These are phyloP conservation scores for Acer yangbiense DNA, from an alignment of 345 rosid species.

Conservation along the genomic window DNA sequence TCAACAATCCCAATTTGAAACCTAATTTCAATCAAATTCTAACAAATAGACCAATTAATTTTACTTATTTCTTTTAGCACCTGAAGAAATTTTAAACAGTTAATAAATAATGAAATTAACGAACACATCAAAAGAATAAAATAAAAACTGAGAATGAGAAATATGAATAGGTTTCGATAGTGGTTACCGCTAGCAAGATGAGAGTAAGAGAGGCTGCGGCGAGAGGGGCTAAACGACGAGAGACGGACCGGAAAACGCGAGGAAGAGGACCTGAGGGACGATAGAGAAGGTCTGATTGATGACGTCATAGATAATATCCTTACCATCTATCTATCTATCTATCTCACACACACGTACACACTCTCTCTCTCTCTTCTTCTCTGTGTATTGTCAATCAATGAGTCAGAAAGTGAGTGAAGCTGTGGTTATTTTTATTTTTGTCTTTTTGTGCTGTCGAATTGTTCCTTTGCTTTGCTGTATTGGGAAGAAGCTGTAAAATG, in stretches of 20 bases:
- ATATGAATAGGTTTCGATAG: not conserved
- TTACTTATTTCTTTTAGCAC: not conserved
- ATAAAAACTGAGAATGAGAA: too few species aligned
- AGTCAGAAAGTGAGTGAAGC: conserved; percentile 6
- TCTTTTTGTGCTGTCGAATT: not conserved
- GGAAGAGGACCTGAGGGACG: conserved; percentile 46
- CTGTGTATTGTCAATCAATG: not conserved
- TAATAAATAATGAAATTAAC: not conserved
- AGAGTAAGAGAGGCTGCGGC: conserved; percentile 47
- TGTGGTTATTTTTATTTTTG: not conserved
- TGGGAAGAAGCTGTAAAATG: too few species aligned
- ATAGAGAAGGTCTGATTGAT: conserved; percentile 69
- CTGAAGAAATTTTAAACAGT: not conserved
- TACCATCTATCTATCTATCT: conserved; percentile 35
- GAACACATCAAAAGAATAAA: too few species aligned
- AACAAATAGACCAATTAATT: too few species aligned
- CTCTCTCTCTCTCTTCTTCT: not conserved
- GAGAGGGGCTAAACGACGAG: conserved; percentile 40
- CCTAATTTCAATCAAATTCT: conserved; percentile 1
- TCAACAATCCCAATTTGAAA: not conserved
- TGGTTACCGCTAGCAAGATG: conserved; percentile 51
- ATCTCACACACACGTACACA: not conserved
- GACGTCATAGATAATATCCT: conserved; percentile 82
- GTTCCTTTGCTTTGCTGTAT: too few species aligned
- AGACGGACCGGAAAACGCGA: conserved; percentile 39